A percentile compares a stretch with the other conserved stretches of the same genome.
Evolutionary conservation across 2,329 filamentous ascomycete species (phyloP).

Genomic region (Penicillium glabrum): DNA sequence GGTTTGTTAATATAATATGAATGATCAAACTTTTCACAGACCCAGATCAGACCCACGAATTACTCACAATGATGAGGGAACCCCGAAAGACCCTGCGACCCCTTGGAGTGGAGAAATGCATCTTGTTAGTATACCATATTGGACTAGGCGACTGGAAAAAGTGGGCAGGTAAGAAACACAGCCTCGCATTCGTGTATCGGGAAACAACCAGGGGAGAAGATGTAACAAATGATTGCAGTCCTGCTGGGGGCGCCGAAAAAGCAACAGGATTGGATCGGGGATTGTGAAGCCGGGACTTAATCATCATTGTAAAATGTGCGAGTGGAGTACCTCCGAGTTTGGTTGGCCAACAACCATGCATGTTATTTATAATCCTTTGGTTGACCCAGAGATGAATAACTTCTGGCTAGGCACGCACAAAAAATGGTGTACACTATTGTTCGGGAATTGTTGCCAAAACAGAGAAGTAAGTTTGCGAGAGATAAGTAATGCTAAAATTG

Average conservation of each 20-base stretch:
- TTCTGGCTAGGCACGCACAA: not conserved
- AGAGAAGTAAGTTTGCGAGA: not conserved
- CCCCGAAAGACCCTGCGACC: slow-evolving; percentile 1
- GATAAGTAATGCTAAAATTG: not conserved
- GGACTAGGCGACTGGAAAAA: not conserved
- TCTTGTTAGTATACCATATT: slow-evolving; percentile 1
- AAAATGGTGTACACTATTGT: not conserved
- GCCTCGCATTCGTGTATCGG: not conserved
- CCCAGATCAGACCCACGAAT: not conserved
- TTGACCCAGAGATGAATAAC: slow-evolving; percentile 1
- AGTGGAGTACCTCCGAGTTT: slow-evolving; percentile 1
- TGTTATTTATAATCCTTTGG: slow-evolving; percentile 9
- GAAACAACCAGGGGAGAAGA: not conserved
- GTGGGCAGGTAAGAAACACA: not conserved
- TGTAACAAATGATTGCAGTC: not conserved
- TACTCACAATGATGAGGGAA: not conserved
- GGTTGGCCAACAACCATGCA: slow-evolving; percentile 3
- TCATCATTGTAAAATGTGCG: slow-evolving; percentile 1
- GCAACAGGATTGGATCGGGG: slow-evolving; percentile 11
- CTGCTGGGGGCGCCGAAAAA: not conserved
- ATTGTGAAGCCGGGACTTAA: slow-evolving; percentile 6
- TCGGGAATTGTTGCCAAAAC: not conserved
- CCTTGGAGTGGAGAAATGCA: not conserved
- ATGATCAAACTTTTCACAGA: not conserved
- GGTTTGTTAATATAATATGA: not conserved